Evolutionary conservation across 345 rosid genomes (phyloP).

Genomic region (Cardiospermum halicacabum): DNA sequence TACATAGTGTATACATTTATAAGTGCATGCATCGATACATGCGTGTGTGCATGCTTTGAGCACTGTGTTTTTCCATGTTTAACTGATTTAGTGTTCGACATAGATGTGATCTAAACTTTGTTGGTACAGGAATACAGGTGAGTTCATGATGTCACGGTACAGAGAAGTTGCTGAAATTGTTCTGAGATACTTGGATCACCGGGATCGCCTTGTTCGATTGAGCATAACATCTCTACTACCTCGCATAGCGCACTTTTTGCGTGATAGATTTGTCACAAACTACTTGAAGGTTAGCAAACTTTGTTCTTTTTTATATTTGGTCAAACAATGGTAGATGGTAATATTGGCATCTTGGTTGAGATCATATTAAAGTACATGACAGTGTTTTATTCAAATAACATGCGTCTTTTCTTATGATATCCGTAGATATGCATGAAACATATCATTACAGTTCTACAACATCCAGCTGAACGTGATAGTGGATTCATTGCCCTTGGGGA

Average conservation of each 20-base stretch:
- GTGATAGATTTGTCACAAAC: conserved; percentile 94
- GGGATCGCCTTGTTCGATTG: conserved; percentile 97
- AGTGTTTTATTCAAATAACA: background rate
- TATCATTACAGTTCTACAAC: conserved; percentile 76
- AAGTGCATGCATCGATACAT: too few relatives aligned
- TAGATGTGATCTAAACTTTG: conserved; percentile 8
- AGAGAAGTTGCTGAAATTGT: conserved; percentile 99
- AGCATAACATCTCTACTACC: conserved; percentile 98
- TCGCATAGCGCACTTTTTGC: conserved; percentile 97
- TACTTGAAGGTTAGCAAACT: conserved; percentile 66
- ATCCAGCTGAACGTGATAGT: conserved; percentile 92
- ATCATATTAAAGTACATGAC: background rate
- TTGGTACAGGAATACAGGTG: conserved; percentile 91
- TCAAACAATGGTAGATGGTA: conserved; percentile 1
- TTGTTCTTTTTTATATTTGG: conserved; percentile 10
- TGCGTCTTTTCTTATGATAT: conserved; percentile 13
- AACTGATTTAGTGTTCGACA: conserved; percentile 7
- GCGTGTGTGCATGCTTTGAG: too few relatives aligned
- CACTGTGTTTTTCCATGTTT: background rate
- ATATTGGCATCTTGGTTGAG: conserved; percentile 1
- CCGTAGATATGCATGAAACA: conserved; percentile 95
- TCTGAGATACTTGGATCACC: conserved; percentile 84
- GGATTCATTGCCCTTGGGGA: conserved; percentile 98
- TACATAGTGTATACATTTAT: too few relatives aligned
- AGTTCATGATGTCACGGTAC: conserved; percentile 99